Percentiles rank a stretch among this genome's conserved stretches.
These are phyloP conservation scores for Mallotus repandus DNA, from an alignment of 441 rosid genomes.

Conservation along the genomic window DNA sequence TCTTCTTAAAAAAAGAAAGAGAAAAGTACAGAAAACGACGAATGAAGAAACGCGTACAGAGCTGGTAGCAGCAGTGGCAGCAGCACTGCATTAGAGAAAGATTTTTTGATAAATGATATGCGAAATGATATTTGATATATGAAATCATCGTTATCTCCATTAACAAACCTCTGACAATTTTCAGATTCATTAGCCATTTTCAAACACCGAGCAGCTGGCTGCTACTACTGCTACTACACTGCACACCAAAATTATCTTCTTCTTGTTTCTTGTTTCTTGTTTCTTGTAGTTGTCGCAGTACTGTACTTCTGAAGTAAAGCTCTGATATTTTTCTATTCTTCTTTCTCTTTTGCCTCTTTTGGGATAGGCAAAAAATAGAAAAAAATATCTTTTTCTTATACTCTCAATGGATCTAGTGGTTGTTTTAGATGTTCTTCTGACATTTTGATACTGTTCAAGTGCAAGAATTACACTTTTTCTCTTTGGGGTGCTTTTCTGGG, in stretches of 20 bases:
- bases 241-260: neutral
- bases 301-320: no score
- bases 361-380: neutral
- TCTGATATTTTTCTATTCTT: neutral
- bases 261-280: no score
- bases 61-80: neutral
- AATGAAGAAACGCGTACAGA: conserved; percentile 1
- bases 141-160: conserved; percentile 7
- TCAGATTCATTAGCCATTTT: conserved; percentile 13
- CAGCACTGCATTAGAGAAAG: no score
- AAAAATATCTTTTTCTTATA: neutral
- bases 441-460: neutral
- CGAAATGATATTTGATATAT: neutral
- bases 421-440: neutral
- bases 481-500: conserved; percentile 2
- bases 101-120: no score
- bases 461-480: neutral
- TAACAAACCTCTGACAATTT: conserved; percentile 24
- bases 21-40: conserved; percentile 18
- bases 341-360: conserved; percentile 6
- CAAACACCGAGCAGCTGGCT: no score
- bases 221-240: no score
- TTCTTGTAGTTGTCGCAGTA: no score
- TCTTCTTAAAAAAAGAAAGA: neutral
- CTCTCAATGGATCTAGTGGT: conserved; percentile 23